Base-by-base conservation (phyloP, 345 rosid genomes). In the Melastoma malabathricum region DNA sequence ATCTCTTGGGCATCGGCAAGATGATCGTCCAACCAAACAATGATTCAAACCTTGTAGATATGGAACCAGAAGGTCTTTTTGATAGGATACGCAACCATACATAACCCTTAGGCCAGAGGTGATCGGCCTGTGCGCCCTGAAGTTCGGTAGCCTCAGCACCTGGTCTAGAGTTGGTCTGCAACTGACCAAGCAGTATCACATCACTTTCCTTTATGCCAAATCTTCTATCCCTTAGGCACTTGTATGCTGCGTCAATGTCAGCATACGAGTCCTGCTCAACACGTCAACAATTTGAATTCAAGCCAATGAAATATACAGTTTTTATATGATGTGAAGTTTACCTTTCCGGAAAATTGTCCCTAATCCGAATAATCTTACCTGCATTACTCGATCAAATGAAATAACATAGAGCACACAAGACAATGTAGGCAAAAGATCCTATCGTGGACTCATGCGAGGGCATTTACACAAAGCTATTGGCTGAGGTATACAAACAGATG, bases 51-150 rank as follows among this genome's bases (percentile, higher is more conserved):
- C 95, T 89, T 82, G 65, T 70, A 89, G 52, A 85, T 89, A 76
- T 89, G 93, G 44, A 85, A 89, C 82, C 88, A 78, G 69, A 76
- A 76, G 15, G 94, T 79, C 53, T 72, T 77, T 56, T 68, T 88
- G 50, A 88, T 71, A 44, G 83, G 92, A 65, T 84, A 82, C 82
- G 84, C 73, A 52, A 88, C 94, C 10, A 65, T 84, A 82, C 82
- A 88, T 75, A 52, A 88, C 94, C 10, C 97, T 79, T 39, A 88
- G 77, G 52, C 97, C 97, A 15, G 97, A 88, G 65, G 78, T 63
- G 68, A 88, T 78, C 17, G 97, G 75, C 64, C 86, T 84, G 64
- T 88, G 97, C 43, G 92, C 97, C 63, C 92, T 75, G 50, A 84
- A 41, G 43, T 48, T 57, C 54, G 84, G 86, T 73, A 84, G 68